These are phyloP conservation scores for Fonsecaea monophora DNA, from an alignment of 2,329 filamentous ascomycete species.

Conservation along the genomic window DNA sequence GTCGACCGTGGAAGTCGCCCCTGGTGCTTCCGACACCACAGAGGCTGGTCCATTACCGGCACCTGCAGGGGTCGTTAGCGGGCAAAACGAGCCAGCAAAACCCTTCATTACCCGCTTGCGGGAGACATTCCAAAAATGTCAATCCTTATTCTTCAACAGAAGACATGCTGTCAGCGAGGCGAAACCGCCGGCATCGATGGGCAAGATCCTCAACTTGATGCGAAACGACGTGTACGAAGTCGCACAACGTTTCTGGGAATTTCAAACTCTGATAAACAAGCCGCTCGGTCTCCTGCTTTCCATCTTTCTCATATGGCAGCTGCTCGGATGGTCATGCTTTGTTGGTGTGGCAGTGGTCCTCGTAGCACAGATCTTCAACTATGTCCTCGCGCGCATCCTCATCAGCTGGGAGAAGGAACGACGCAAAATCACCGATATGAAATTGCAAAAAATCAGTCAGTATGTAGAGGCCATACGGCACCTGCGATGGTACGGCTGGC, in stretches of 20 bases:
- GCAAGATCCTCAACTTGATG: slow-evolving; percentile 89
- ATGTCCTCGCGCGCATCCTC: slow-evolving; percentile 68
- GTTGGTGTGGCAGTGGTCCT: slow-evolving; percentile 74
- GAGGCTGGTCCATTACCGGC: slow-evolving; percentile 29
- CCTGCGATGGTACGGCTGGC: slow-evolving; percentile 82
- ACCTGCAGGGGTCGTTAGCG: slow-evolving; percentile 25
- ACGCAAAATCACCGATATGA: slow-evolving; percentile 75
- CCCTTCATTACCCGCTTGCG: slow-evolving; percentile 18
- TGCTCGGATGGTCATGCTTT: slow-evolving; percentile 81
- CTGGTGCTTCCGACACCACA: background rate
- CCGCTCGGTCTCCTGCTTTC: slow-evolving; percentile 79
- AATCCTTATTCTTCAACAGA: slow-evolving; percentile 15
- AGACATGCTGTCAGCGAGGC: slow-evolving; percentile 39
- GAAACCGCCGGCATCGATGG: slow-evolving; percentile 74
- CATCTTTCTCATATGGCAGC: slow-evolving; percentile 73
- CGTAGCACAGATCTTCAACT: slow-evolving; percentile 73
- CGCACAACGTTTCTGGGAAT: slow-evolving; percentile 84
- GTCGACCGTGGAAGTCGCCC: slow-evolving; percentile 40
- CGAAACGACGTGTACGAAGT: slow-evolving; percentile 81
- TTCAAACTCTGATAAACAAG: slow-evolving; percentile 74
- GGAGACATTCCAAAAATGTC: slow-evolving; percentile 10
- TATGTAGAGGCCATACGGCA: slow-evolving; percentile 87
- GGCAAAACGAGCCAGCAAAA: slow-evolving; percentile 39
- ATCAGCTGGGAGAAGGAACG: slow-evolving; percentile 73
- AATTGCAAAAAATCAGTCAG: slow-evolving; percentile 80